Base-by-base conservation (phyloP, 1,284 basidiomycete genomes). In the Singerocomus rubriflavus region DNA sequence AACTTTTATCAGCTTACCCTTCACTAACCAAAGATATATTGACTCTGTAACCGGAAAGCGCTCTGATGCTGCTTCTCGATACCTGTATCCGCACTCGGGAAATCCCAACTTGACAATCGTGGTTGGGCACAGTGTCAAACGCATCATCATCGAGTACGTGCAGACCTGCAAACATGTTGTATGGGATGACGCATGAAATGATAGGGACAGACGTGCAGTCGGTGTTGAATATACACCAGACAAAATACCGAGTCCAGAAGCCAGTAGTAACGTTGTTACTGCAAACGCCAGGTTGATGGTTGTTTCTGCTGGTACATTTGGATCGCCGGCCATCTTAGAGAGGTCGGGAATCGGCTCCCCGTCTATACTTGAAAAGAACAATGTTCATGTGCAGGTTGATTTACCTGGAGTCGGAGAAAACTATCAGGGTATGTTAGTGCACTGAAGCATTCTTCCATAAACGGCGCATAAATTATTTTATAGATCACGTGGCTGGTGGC, bases 361-460 rank as follows among this genome's bases (percentile, higher is more conserved):
- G n/a, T 61, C 64, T 0, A 21, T 21, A 2, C 63, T 84, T 9
- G 55, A 70, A 39, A 66, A 71, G 44, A 58, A 69, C 30, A 72
- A 70, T 8, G 66, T 84, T 21, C 39, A 60, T 14, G 61, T 67
- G 29, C 27, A 74, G 1, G 56, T 80, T 6, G 73, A 81, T 38
- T 66, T 84, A 9, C 76, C 76, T 5, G 81, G 79, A 2, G 81
- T 85, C 0, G 82, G 82, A 4, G 75, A 80, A 53, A 69, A 74
- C 33, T 78, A 77, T 55, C 40, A 16, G 5, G 53, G 53, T 50
- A 17, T 36, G 48, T 34, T 10, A 4, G 12, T 14, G 7, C 14
- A 12, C 5, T 4, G 6, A 12, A 14, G 8, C 13, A 5, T n/a
- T 31, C 6, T 14, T 5, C 7, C n/a, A 6, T 2, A 14, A 25